Evolutionary conservation across 2,329 filamentous ascomycete genomes (phyloP).

Genomic region (Clarireedia homoeocarpa): DNA sequence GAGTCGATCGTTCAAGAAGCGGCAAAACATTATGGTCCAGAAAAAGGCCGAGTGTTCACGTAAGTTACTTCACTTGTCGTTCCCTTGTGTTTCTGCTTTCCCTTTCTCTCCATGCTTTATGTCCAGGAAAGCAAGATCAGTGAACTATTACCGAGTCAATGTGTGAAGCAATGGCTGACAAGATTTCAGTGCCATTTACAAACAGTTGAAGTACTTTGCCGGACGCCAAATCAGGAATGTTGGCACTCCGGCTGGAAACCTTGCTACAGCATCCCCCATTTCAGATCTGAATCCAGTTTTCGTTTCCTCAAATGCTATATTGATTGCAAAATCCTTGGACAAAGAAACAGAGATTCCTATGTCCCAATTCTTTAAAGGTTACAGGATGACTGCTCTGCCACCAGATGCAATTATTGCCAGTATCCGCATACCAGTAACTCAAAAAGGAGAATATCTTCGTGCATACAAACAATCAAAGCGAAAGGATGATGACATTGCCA

Average conservation of each 20-base stretch:
- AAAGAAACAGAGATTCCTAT: constrained; percentile 82
- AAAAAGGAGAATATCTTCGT: constrained; percentile 74
- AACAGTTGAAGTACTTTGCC: constrained; percentile 91
- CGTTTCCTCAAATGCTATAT: constrained; percentile 73
- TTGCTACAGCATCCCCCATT: constrained; percentile 91
- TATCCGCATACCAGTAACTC: constrained; percentile 75
- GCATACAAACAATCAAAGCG: constrained; percentile 95
- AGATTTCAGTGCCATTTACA: constrained; percentile 61
- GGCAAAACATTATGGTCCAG: constrained; percentile 65
- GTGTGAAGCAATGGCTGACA: neutral
- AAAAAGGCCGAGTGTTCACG: constrained; percentile 62
- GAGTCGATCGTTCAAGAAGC: constrained; percentile 78
- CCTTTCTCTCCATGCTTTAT: neutral
- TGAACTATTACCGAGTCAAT: too few species aligned
- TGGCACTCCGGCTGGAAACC: constrained; percentile 90
- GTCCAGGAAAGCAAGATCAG: too few species aligned
- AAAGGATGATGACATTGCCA: constrained; percentile 97
- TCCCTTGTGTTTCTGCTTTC: neutral
- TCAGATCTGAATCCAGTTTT: constrained; percentile 94
- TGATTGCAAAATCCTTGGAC: constrained; percentile 70
- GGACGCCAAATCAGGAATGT: constrained; percentile 94
- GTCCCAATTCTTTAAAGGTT: constrained; percentile 86
- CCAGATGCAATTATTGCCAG: constrained; percentile 77
- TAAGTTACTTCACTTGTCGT: neutral
- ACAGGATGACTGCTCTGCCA: constrained; percentile 74